Base-by-base conservation (phyloP, 805 yeast species). In the Metschnikowia dekortorum region DNA sequence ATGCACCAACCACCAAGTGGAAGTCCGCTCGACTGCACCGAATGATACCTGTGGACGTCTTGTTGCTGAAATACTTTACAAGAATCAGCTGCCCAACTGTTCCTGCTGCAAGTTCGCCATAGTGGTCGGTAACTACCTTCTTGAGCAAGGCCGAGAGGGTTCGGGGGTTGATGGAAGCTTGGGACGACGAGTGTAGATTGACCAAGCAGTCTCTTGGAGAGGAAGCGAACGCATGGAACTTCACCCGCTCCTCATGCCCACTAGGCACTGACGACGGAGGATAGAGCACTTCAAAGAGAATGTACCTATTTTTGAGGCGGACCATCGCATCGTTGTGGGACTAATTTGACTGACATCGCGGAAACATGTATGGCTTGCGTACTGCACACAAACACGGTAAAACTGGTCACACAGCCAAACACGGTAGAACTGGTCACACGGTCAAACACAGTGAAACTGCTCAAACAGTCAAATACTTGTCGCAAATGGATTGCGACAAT, bases 41-140 rank as follows among this genome's bases (percentile, higher is more conserved):
- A 16, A 92, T 60, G 4, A 91, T 91, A 0, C 97, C 97, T 0
- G 90, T 84, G 0, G 90, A 82, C 0, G 97, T 90, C 59, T 77
- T 78, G 48, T 81, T 81, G 13, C 94, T 87, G 66, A 88, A 91
- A 64, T 90, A 90, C 62, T 89, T 88, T 47, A 91, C 67, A 13
- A 81, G 78, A 4, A 87, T 62, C 31, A 84, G 76, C 52, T 81
- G 68, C 1, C 83, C 81, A 4, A 81, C 81, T 16, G 76, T 72
- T 0, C 94, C 95, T 0, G 80, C 61, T 0, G 96, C 97, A 49
- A 75, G 70, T 48, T 89, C 96, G 1, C 98, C 98, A 63, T 85
- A 88, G 55, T 83, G 76, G 29, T 75, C 75, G 51, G 79, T 81
- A 7, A 91, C 65, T 2, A 81, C 73, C 13, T 73, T 71, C 53